Percentiles rank a stretch among this genome's conserved stretches.
Evolutionary conservation across 352 stramenopile genomes (phyloP).

Genomic region (Globisporangium paddicum): DNA sequence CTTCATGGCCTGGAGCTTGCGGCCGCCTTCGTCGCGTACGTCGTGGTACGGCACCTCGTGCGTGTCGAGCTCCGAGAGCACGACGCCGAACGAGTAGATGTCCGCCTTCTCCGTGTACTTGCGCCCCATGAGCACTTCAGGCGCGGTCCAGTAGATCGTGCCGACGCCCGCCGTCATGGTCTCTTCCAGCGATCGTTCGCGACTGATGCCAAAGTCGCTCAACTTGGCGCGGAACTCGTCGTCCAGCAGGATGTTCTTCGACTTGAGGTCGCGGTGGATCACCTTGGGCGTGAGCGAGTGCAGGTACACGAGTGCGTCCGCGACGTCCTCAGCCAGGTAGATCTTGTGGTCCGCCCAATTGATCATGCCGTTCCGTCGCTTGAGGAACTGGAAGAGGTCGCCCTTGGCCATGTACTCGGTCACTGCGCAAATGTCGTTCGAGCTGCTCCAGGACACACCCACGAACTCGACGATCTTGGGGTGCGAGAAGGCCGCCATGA

Average conservation of each 20-base stretch:
- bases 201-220: conserved; percentile 76
- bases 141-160: conserved; percentile 83
- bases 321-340: conserved; percentile 67
- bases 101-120: conserved; percentile 85
- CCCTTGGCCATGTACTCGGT: conserved; percentile 83
- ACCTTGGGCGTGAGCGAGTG: conserved; percentile 69
- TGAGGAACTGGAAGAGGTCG: conserved; percentile 71
- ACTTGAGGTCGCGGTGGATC: conserved; percentile 80
- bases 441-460: conserved; percentile 68
- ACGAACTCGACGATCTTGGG: conserved; percentile 83
- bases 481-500: conserved; percentile 79
- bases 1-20: conserved; percentile 81
- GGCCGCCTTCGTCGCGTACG: conserved; percentile 61
- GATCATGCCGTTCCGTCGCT: conserved; percentile 54
- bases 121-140: conserved; percentile 74
- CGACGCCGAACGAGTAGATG: conserved; percentile 83
- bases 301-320: conserved; percentile 65
- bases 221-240: conserved; percentile 58
- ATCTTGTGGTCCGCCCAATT: conserved; percentile 77
- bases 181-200: conserved; percentile 68
- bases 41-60: conserved; percentile 78
- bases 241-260: conserved; percentile 74
- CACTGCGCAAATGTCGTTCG: conserved; percentile 66
- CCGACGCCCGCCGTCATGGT: conserved; percentile 81
- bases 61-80: conserved; percentile 78